These are phyloP conservation scores for Metschnikowia drakensbergensis DNA, from an alignment of 805 yeast species.

Conservation along the genomic window DNA sequence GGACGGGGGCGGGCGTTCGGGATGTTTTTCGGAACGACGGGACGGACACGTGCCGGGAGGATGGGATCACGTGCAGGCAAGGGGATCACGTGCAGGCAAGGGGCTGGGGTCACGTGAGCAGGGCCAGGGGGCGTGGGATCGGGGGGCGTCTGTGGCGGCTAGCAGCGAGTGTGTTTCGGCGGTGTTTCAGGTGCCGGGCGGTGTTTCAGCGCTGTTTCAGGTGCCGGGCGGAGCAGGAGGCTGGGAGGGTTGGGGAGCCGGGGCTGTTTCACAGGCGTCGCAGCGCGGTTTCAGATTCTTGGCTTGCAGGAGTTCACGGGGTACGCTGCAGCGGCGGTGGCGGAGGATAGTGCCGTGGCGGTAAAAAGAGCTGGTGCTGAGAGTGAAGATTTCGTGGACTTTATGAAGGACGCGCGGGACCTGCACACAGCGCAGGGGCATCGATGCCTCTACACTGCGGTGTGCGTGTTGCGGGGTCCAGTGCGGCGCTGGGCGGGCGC, in stretches of 20 bases:
- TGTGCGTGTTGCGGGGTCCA: neutral
- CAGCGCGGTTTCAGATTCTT: neutral
- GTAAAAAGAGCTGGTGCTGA: constrained; percentile 1
- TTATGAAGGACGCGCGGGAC: neutral
- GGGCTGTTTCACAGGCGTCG: neutral
- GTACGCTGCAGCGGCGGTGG: neutral
- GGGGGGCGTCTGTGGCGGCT: neutral
- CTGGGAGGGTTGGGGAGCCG: neutral
- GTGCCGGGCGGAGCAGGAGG: neutral
- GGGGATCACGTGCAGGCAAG: neutral
- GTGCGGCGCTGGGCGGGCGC: neutral
- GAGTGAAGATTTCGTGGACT: constrained; percentile 3
- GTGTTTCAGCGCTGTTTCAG: constrained; percentile 1
- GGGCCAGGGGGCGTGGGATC: neutral
- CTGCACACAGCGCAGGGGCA: constrained; percentile 1
- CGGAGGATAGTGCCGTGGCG: constrained; percentile 3
- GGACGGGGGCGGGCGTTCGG: too few species aligned
- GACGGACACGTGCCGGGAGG: neutral
- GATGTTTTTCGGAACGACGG: too few species aligned
- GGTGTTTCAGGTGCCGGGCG: neutral
- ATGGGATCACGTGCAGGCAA: neutral
- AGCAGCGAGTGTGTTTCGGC: neutral
- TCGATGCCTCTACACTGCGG: neutral
- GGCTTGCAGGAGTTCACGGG: neutral
- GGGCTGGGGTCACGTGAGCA: neutral